These are phyloP conservation scores for Schizophyllum commune DNA, from an alignment of 1,284 basidiomycete genomes.

Conservation along the genomic window DNA sequence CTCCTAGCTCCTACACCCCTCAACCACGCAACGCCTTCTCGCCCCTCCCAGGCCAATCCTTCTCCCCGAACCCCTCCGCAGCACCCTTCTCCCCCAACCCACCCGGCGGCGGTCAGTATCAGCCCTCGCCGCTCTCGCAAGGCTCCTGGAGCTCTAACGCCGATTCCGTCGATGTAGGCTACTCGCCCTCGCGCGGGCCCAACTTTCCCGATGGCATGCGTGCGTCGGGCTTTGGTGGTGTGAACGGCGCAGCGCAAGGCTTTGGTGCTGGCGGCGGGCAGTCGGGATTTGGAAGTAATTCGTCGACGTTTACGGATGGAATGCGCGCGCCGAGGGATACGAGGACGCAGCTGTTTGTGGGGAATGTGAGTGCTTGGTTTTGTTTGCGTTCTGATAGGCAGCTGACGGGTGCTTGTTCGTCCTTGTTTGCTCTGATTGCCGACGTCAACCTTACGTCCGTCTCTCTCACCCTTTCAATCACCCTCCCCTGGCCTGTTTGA, in stretches of 20 bases:
- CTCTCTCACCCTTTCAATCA: background rate
- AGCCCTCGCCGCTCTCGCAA: no score
- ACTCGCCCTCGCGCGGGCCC: background rate
- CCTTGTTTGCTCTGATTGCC: background rate
- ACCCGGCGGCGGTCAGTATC: background rate
- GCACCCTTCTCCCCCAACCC: background rate
- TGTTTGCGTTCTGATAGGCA: background rate
- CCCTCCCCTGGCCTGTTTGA: constrained; percentile 3
- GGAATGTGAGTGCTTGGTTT: constrained; percentile 55
- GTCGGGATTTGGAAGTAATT: no score
- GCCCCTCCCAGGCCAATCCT: background rate
- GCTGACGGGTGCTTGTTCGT: background rate
- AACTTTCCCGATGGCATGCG: background rate
- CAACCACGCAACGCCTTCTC: background rate
- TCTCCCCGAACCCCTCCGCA: background rate
- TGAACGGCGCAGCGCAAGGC: no score
- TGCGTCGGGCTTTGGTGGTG: background rate
- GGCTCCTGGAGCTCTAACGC: no score
- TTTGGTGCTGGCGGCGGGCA: no score
- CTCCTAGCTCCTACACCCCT: constrained; percentile 15
- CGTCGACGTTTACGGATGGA: constrained; percentile 16
- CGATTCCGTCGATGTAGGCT: background rate
- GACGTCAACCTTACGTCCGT: no score
- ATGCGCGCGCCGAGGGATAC: constrained; percentile 60
- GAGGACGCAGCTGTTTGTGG: constrained; percentile 84